Percentiles rank a stretch among this genome's conserved stretches.
phyloP scores from a whole-genome alignment of 106 monocot genomes.

The Dioscorea zingiberensis region DNA sequence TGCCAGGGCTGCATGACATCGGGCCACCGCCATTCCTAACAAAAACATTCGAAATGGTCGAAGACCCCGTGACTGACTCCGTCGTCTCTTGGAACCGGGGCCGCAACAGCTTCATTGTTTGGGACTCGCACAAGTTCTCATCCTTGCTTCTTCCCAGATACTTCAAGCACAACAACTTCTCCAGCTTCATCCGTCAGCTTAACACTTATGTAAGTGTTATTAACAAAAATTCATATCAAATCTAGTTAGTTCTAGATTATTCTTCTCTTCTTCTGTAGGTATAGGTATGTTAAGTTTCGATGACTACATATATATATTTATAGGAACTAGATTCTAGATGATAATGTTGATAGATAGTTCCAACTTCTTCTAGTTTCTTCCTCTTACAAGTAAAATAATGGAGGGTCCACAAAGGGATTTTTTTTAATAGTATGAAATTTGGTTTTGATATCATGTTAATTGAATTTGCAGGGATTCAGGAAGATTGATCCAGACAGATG shows the following conservation, averaged over 20 bases:
- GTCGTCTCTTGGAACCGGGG: slow-evolving; percentile 34
- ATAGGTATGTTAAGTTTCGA: too few species aligned
- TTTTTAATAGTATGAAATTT: too few species aligned
- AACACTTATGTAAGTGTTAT: slow-evolving; percentile 16
- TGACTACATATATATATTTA: too few species aligned
- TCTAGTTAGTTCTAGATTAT: too few species aligned
- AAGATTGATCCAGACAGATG: slow-evolving; percentile 7
- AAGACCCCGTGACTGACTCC: slow-evolving; percentile 28
- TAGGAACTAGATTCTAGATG: too few species aligned
- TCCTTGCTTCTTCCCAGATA: slow-evolving; percentile 26
- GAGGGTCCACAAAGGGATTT: too few species aligned
- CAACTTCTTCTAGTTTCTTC: too few species aligned
- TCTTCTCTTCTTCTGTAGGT: too few species aligned
- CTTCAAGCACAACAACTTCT: slow-evolving; percentile 68
- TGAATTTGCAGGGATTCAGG: slow-evolving; percentile 9
- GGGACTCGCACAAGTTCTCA: slow-evolving; percentile 36
- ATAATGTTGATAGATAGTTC: too few species aligned
- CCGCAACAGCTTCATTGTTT: slow-evolving; percentile 43
- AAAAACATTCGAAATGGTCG: slow-evolving; percentile 45
- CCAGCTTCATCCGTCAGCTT: slow-evolving; percentile 51
- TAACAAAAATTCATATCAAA: too few species aligned
- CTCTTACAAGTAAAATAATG: too few species aligned
- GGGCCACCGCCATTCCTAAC: slow-evolving; percentile 50
- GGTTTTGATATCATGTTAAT: too few species aligned
- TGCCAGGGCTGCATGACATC: slow-evolving; percentile 37